Evolutionary conservation across 1,284 basidiomycete genomes (phyloP), one percentile per base, ranked within the genome.

Genomic region (Trametes hirsuta): DNA sequence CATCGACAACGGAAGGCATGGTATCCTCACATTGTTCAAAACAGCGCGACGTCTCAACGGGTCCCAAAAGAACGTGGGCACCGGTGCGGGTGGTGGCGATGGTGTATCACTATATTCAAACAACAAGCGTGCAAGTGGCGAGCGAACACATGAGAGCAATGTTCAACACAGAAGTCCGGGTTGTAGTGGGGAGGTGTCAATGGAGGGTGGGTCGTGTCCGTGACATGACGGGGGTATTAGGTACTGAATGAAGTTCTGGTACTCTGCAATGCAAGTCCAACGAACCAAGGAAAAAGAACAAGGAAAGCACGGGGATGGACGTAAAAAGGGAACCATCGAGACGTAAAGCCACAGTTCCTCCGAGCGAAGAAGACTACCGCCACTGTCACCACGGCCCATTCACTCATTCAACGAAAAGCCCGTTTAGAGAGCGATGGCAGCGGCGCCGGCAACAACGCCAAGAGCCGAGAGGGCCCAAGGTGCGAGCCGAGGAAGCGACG

Each of bases 371-470:
- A 37, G 21, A 24, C 25, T 12, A 15, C 21, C 22, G 22, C 15
- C 40, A 35, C 24, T 25, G 18, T 18, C 18, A 18, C 18, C 30
- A 14, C 14, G 25, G 44, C 47, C 53, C 53, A 37, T 15, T 15
- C 24, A 24, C 47, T 34, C 44, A 45, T 30, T 30, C 44, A 18
- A n/a, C 25, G 34, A n/a, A n/a, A 15, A 10, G 36, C 30, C 5
- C 11, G 45, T 40, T 66, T 55, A 73, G 52, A 73, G 63, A 4
- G 30, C 30, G 1, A 59, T 65, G 41, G 68, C 66, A 14, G 66
- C 61, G 18, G 61, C 70, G 46, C 72, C 72, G 15, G 66, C 68
- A 15, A 70, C 59, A 10, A 69, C 65, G 34, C 67, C 69, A 45
- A 69, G 61, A 24, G 62, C 68, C 25, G 66, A 57, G 45, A 70